Conservation (phyloP, 352 stramenopile species). For the Phytophthora hibernalis region DNA sequence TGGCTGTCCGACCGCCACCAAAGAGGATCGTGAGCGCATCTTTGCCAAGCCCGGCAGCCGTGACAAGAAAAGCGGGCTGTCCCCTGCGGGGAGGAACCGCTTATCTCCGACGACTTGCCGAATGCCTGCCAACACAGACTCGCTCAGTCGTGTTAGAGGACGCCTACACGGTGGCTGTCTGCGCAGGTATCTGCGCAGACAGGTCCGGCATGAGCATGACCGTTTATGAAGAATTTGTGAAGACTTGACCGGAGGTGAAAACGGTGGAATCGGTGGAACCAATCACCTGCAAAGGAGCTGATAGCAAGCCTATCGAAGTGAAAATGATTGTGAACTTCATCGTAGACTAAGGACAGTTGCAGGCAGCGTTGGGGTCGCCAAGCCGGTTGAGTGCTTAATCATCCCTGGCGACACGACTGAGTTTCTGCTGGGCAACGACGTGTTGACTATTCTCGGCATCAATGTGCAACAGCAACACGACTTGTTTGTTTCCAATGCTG, state of each 20-base stretch:
- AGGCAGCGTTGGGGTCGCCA: slow-evolving; percentile 5
- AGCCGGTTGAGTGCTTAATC: slow-evolving; percentile 22
- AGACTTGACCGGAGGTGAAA: neutral
- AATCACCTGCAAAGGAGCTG: slow-evolving; percentile 16
- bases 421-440: slow-evolving; percentile 22
- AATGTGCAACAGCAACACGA: slow-evolving; percentile 17
- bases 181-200: slow-evolving; percentile 18
- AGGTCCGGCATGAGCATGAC: slow-evolving; percentile 20
- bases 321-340: slow-evolving; percentile 7
- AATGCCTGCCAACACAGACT: slow-evolving; percentile 8
- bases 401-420: slow-evolving; percentile 17
- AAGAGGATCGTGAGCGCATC: slow-evolving; percentile 16
- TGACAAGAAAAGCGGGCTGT: neutral
- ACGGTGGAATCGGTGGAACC: slow-evolving; percentile 12
- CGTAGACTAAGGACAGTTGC: neutral
- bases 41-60: neutral
- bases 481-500: neutral
- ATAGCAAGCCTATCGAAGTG: slow-evolving; percentile 12
- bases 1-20: slow-evolving; percentile 12
- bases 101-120: slow-evolving; percentile 5
- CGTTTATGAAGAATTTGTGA: slow-evolving; percentile 3
- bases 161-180: slow-evolving; percentile 18
- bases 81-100: slow-evolving; percentile 11
- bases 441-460: slow-evolving; percentile 19
- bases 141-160: slow-evolving; percentile 18